Percentiles rank a stretch among this genome's conserved stretches.
Conservation (phyloP, 2,329 filamentous ascomycete species). For the Penicillium sp. region DNA sequence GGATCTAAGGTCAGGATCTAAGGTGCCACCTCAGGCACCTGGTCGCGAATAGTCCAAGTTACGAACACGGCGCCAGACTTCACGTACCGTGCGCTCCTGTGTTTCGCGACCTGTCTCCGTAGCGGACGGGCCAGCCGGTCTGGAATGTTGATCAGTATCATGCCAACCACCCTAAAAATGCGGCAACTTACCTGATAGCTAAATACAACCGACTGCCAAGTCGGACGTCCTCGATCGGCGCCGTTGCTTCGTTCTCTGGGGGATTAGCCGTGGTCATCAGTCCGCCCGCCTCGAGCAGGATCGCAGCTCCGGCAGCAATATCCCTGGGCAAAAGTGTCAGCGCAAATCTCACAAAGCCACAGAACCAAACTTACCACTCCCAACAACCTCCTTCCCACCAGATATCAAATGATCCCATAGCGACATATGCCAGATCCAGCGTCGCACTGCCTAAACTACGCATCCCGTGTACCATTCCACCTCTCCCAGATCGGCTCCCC, state of each 20-base stretch:
- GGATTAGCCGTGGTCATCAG: conserved; percentile 74
- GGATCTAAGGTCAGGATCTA: no score
- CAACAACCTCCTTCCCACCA: conserved; percentile 84
- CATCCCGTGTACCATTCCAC: conserved; percentile 78
- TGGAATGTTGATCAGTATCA: conserved; percentile 26
- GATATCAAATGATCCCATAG: conserved; percentile 74
- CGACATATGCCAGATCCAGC: conserved; percentile 72
- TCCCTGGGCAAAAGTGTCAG: conserved; percentile 50
- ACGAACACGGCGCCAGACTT: conserved; percentile 71
- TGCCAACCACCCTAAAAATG: background rate
- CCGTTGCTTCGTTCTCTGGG: conserved; percentile 58
- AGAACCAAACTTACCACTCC: conserved; percentile 62
- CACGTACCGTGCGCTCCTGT: conserved; percentile 70
- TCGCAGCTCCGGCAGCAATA: conserved; percentile 72
- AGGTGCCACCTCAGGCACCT: conserved; percentile 47
- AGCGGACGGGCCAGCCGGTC: conserved; percentile 63
- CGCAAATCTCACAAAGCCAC: background rate
- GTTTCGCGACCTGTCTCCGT: conserved; percentile 65
- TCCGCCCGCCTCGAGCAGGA: conserved; percentile 72
- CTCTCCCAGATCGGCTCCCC: conserved; percentile 62
- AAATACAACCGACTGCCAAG: conserved; percentile 71
- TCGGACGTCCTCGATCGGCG: conserved; percentile 59
- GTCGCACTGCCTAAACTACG: conserved; percentile 73
- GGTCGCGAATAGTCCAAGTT: conserved; percentile 68
- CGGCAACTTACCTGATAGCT: conserved; percentile 59